These are phyloP conservation scores for Pythium chondricola DNA, from an alignment of 352 stramenopile species.

Conservation along the genomic window DNA sequence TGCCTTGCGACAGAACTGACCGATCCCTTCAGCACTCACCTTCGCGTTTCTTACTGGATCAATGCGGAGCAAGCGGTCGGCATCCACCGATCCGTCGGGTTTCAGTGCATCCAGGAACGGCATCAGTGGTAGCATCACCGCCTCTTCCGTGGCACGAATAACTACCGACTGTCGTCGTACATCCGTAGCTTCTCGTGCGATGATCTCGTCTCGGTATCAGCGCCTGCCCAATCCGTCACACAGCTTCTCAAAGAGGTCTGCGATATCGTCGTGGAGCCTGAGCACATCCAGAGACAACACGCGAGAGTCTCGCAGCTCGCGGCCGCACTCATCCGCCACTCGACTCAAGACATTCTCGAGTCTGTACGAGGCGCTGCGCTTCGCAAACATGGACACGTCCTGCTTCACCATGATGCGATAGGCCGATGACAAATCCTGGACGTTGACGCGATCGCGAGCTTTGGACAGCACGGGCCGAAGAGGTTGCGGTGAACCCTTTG, in stretches of 20 bases:
- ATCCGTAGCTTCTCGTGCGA: constrained; percentile 2
- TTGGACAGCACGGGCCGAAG: constrained; percentile 7
- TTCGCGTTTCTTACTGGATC: neutral
- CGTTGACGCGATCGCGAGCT: constrained; percentile 18
- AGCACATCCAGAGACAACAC: constrained; percentile 29
- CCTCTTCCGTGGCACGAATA: constrained; percentile 15
- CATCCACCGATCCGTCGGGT: constrained; percentile 15
- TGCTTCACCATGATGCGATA: constrained; percentile 19
- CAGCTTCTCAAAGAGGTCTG: constrained; percentile 22
- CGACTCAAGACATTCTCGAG: constrained; percentile 15
- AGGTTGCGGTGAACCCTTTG: constrained; percentile 5
- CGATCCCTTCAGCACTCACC: neutral
- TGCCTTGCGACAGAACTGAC: constrained; percentile 1
- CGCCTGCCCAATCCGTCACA: constrained; percentile 21
- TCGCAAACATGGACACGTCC: constrained; percentile 20
- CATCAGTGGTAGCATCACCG: constrained; percentile 22
- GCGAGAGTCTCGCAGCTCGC: constrained; percentile 22
- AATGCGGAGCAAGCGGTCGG: neutral
- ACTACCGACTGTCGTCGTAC: constrained; percentile 7
- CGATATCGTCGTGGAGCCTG: constrained; percentile 26
- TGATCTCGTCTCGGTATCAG: constrained; percentile 17
- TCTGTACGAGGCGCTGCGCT: neutral
- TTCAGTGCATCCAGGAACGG: constrained; percentile 26
- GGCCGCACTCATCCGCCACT: constrained; percentile 14
- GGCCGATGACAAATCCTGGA: constrained; percentile 19